Percentiles rank a stretch among this genome's conserved stretches.
Conservation (phyloP, 441 rosid species). For the Kokia cookei region DNA sequence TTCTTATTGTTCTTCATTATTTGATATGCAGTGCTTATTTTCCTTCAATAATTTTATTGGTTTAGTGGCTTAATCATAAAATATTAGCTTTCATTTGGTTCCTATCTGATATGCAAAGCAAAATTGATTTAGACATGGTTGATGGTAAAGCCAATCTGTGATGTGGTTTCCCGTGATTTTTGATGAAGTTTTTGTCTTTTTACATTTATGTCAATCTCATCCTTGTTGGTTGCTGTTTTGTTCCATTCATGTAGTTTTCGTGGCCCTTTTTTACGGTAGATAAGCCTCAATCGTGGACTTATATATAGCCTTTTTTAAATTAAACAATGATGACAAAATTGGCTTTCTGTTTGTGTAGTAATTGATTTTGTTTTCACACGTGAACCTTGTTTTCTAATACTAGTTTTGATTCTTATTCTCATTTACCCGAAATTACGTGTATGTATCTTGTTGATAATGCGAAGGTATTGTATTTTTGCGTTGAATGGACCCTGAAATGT, state of each 20-base stretch:
- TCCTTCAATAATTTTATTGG: neutral
- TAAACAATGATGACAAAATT: slow-evolving; percentile 3
- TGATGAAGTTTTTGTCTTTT: slow-evolving; percentile 5
- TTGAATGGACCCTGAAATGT: no score
- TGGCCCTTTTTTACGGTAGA: neutral
- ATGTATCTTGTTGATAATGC: no score
- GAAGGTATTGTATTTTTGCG: no score
- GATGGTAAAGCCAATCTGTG: neutral
- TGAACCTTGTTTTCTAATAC: neutral
- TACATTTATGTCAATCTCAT: neutral
- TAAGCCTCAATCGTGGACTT: slow-evolving; percentile 4
- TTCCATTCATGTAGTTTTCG: neutral
- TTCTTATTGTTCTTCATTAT: neutral
- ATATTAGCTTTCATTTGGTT: neutral
- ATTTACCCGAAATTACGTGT: neutral
- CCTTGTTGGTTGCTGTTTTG: neutral
- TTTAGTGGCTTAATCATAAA: neutral
- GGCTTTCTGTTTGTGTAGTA: neutral
- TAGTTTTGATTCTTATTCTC: neutral
- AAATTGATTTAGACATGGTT: neutral
- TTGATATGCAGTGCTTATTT: neutral
- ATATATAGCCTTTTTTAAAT: neutral
- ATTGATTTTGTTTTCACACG: neutral
- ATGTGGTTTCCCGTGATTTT: slow-evolving; percentile 6
- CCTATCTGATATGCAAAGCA: neutral